Evolutionary conservation across 495 filamentous ascomycete genomes (phyloP).

Genomic region (Usnea hakonensis): DNA sequence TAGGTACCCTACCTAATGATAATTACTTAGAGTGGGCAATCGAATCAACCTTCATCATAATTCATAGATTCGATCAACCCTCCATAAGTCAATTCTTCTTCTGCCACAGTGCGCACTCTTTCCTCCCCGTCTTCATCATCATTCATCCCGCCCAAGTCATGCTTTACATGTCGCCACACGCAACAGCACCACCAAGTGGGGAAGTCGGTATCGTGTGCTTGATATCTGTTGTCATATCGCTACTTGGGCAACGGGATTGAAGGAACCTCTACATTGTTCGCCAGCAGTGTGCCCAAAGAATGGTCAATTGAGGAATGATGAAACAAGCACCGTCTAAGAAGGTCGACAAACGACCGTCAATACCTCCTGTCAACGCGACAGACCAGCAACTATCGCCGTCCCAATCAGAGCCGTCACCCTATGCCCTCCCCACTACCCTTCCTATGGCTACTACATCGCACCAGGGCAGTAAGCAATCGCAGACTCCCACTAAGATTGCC

Average conservation of each 20-base stretch:
- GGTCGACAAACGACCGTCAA: background rate
- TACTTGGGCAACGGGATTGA: background rate
- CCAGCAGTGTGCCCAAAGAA: background rate
- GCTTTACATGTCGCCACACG: background rate
- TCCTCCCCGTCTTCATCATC: background rate
- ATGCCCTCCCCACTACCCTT: background rate
- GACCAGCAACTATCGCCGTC: background rate
- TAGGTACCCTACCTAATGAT: too few relatives aligned
- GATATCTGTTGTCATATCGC: background rate
- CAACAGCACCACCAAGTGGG: background rate
- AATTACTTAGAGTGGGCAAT: too few relatives aligned
- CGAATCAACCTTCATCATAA: too few relatives aligned
- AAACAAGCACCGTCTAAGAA: background rate
- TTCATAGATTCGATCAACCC: too few relatives aligned
- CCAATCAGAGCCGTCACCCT: background rate
- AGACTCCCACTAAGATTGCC: constrained; percentile 33
- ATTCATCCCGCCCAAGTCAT: background rate
- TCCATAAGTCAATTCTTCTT: too few relatives aligned
- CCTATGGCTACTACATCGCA: background rate
- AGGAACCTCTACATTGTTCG: background rate
- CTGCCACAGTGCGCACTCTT: too few relatives aligned
- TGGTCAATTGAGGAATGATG: background rate
- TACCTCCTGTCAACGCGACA: background rate
- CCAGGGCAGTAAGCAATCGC: background rate
- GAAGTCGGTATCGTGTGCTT: background rate